Percentiles rank a stretch among this genome's conserved stretches.
phyloP scores from a whole-genome alignment of 2,329 filamentous ascomycete genomes.

The Pseudogymnoascus sp. region DNA sequence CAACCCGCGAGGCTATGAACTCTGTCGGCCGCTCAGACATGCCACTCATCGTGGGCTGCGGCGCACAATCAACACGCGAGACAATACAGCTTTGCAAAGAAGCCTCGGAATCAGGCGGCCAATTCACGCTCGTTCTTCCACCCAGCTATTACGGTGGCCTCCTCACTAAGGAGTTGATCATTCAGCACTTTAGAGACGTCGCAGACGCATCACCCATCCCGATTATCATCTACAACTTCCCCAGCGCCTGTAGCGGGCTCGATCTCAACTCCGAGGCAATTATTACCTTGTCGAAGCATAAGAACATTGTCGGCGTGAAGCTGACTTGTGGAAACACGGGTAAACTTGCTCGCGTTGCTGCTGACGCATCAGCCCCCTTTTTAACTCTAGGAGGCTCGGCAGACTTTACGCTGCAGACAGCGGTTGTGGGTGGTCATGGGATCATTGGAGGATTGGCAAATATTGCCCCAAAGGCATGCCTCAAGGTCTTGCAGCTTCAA shows the following conservation, averaged over 20 bases:
- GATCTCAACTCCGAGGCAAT: conserved; percentile 38
- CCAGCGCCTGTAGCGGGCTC: conserved; percentile 37
- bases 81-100: conserved; percentile 56
- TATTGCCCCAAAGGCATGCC: conserved; percentile 57
- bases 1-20: conserved; percentile 53
- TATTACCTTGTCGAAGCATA: conserved; percentile 40
- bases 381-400: conserved; percentile 63
- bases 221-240: conserved; percentile 43
- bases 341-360: conserved; percentile 47
- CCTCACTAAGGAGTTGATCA: conserved; percentile 45
- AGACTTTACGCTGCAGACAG: conserved; percentile 63
- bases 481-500: conserved; percentile 53
- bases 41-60: conserved; percentile 58
- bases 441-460: conserved; percentile 66
- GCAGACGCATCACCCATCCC: conserved; percentile 38
- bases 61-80: conserved; percentile 56
- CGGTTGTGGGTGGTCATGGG: conserved; percentile 61
- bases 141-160: conserved; percentile 57
- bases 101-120: conserved; percentile 52
- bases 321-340: conserved; percentile 45
- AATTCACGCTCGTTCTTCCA: conserved; percentile 57
- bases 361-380: conserved; percentile 52
- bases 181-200: conserved; percentile 51
- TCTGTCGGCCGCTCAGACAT: conserved; percentile 47
- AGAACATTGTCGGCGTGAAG: conserved; percentile 34